phyloP scores from a whole-genome alignment of 352 stramenopile genomes.

The Blastocystis sp. region DNA sequence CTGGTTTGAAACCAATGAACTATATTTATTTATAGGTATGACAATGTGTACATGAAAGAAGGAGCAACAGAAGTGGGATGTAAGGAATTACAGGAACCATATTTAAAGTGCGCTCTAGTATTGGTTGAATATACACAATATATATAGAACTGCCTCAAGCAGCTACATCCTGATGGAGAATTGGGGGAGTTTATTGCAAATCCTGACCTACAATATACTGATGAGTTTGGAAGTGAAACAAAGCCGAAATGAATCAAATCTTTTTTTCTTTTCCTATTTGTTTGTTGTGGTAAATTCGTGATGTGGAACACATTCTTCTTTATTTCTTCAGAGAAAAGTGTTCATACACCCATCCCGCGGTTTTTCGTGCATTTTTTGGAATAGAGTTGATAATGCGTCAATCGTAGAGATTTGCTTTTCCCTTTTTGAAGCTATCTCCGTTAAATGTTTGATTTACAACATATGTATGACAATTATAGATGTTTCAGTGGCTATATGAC shows the following conservation, averaged over 20 bases:
- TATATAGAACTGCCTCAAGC: conserved; percentile 8
- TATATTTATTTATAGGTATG: neutral
- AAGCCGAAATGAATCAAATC: neutral
- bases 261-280: neutral
- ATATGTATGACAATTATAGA: neutral
- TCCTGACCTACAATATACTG: conserved; percentile 24
- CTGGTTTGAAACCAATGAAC: neutral
- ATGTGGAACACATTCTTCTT: neutral
- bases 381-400: neutral
- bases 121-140: neutral
- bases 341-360: neutral
- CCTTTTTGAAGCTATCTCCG: neutral
- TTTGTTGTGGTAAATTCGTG: no score
- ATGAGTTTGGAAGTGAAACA: conserved; percentile 14
- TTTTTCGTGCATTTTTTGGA: neutral
- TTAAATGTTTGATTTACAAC: neutral
- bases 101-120: conserved; percentile 15
- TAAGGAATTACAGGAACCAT: conserved; percentile 10
- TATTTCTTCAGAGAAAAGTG: neutral
- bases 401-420: neutral
- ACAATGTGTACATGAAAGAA: conserved; percentile 25
- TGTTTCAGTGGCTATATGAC: conserved; percentile 59
- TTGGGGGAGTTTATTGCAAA: conserved; percentile 42
- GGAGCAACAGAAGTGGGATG: conserved; percentile 15
- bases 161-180: conserved; percentile 54